Base-by-base conservation (phyloP, 208 protist species). In the Borovskyia barvae region DNA sequence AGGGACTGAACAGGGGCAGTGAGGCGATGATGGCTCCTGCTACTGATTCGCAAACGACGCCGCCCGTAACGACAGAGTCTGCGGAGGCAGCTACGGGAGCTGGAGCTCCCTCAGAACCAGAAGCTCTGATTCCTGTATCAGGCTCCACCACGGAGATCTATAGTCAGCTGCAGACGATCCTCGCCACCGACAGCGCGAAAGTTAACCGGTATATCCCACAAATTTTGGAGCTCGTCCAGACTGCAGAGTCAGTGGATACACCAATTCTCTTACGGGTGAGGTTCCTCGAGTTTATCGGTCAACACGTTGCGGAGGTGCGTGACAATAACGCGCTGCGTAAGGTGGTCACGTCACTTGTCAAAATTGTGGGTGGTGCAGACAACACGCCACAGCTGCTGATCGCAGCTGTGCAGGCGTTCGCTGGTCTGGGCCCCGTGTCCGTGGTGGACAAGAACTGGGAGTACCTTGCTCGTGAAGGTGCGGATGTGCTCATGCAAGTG, bases 401-500 rank as follows among this genome's bases (percentile, higher is more conserved):
- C 30, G 84, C 86, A 20, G 86, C 90, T 5, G 69, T 93, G 22
- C 80, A 93, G 60, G 81, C 77, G 30, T 85, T 95, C 46, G 70
- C 71, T 12, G 74, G 79, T 12, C 80, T 95, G 12, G 89, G 85
- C 15, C 79, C 82, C 5, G 75, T 92, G 26, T 89, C 89, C 20
- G 78, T 85, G 64, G 61, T 88, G 26, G 82, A 93, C 58, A 91
- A 92, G 58, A 77, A 72, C 42, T 85, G 69, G 65, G 85, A 93
- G 61, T 92, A 87, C 59, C 72, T 95, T 3, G 77, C 86, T 0
- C 84, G 90, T 11, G 90, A 95, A 37, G 90, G 84, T 5, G 82
- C 86, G 1, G 90, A 95, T 64, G 75, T 95, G 17, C 66, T 95
- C 11, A 89, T 95, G 79, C 90, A 95, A 67, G 82, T 95, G 12